Conservation (phyloP, 345 rosid species). For the Eucalyptus cloeziana region DNA sequence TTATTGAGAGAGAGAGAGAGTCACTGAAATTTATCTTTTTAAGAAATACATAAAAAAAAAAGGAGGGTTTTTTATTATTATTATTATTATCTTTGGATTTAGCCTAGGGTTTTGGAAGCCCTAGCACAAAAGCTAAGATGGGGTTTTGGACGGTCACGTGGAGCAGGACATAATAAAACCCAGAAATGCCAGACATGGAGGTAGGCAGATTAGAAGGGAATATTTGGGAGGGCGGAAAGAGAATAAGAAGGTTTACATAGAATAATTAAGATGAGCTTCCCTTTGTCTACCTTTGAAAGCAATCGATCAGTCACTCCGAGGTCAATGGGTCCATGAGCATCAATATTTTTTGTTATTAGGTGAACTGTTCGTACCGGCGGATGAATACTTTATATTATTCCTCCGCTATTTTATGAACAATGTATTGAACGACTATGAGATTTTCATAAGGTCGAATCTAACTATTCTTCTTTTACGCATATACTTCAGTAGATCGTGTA, state of each 20-base stretch:
- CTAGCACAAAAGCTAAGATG: background rate
- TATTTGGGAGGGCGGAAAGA: conserved; percentile 53
- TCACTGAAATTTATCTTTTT: background rate
- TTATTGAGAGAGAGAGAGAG: background rate
- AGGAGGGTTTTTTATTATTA: background rate
- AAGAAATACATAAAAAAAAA: background rate
- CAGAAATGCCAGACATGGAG: conserved; percentile 6
- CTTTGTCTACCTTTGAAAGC: conserved; percentile 25
- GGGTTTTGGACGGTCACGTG: conserved; percentile 18
- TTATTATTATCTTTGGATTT: conserved; percentile 5
- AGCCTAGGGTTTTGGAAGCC: conserved; percentile 28
- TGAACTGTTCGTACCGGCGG: background rate
- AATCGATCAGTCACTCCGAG: conserved; percentile 38
- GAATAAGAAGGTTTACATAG: conserved; percentile 38
- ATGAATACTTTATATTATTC: background rate
- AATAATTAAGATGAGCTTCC: conserved; percentile 18
- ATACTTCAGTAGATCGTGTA: background rate
- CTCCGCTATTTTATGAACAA: background rate
- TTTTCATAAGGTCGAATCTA: background rate
- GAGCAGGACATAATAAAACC: conserved; percentile 17
- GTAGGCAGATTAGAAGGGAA: conserved; percentile 32
- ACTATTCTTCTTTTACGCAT: background rate
- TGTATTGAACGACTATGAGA: background rate
- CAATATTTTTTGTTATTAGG: background rate
- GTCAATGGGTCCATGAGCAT: conserved; percentile 8